phyloP scores from a whole-genome alignment of 495 filamentous ascomycete species.

The Gamarada debralockiae region DNA sequence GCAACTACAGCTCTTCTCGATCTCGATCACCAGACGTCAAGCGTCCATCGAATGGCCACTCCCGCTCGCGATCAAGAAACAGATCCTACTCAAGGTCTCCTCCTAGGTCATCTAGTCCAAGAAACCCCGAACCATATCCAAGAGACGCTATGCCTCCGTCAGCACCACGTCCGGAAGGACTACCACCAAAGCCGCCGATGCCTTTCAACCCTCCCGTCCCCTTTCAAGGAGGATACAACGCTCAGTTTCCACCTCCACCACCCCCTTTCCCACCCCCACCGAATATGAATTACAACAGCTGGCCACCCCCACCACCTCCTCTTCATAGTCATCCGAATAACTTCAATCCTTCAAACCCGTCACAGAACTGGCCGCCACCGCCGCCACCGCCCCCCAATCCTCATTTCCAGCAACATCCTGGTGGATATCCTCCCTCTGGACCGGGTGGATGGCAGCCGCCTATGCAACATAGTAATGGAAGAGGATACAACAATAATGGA shows the following conservation, averaged over 20 bases:
- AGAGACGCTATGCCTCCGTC: slow-evolving; percentile 26
- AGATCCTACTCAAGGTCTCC: slow-evolving; percentile 25
- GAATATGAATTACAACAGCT: slow-evolving; percentile 16
- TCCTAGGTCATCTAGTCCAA: slow-evolving; percentile 24
- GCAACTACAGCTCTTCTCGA: slow-evolving; percentile 30
- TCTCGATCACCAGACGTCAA: slow-evolving; percentile 38
- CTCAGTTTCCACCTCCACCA: slow-evolving; percentile 24
- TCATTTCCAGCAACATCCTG: not conserved
- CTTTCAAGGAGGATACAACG: slow-evolving; percentile 11
- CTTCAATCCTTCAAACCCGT: slow-evolving; percentile 10
- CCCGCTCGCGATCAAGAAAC: slow-evolving; percentile 30
- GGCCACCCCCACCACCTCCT: slow-evolving; percentile 41
- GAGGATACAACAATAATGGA: slow-evolving; percentile 17
- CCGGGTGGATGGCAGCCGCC: slow-evolving; percentile 15
- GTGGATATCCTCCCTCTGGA: slow-evolving; percentile 5
- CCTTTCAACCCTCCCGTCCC: slow-evolving; percentile 30
- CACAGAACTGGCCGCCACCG: slow-evolving; percentile 19
- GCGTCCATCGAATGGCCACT: slow-evolving; percentile 17
- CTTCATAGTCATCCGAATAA: slow-evolving; percentile 27
- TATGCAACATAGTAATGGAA: slow-evolving; percentile 14
- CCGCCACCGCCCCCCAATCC: slow-evolving; percentile 23
- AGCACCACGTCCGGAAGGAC: slow-evolving; percentile 16
- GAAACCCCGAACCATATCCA: slow-evolving; percentile 25
- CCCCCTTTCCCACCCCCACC: slow-evolving; percentile 23
- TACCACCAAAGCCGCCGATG: slow-evolving; percentile 21